These are phyloP conservation scores for Rhodotorula sp. DNA, from an alignment of 1,284 basidiomycete species.

Conservation along the genomic window DNA sequence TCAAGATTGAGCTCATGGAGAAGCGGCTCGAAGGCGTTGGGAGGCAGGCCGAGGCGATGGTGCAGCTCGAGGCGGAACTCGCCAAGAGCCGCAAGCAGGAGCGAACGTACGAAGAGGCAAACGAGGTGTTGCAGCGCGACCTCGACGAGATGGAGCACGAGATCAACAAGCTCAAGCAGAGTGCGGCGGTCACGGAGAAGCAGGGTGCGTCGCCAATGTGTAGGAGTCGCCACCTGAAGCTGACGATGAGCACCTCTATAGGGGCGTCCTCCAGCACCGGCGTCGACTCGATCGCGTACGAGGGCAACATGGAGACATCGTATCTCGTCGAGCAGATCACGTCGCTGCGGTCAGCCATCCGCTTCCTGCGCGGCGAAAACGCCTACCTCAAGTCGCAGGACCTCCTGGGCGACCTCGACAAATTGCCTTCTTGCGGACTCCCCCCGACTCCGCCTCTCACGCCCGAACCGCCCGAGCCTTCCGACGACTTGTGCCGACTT, in stretches of 20 bases:
- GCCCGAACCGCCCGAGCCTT: slow-evolving; percentile 14
- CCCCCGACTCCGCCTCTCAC: slow-evolving; percentile 45
- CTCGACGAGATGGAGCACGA: slow-evolving; percentile 82
- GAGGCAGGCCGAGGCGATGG: slow-evolving; percentile 74
- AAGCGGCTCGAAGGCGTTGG: slow-evolving; percentile 84
- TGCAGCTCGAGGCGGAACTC: slow-evolving; percentile 76
- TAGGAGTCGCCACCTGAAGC: too few species aligned
- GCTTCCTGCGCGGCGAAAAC: slow-evolving; percentile 88
- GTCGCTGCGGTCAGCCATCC: slow-evolving; percentile 80
- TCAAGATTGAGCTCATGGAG: slow-evolving; percentile 94
- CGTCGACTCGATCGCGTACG: slow-evolving; percentile 53
- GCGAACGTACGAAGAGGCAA: slow-evolving; percentile 82
- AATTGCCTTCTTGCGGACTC: slow-evolving; percentile 62
- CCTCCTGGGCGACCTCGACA: slow-evolving; percentile 73
- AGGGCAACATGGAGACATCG: slow-evolving; percentile 77
- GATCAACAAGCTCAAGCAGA: slow-evolving; percentile 73
- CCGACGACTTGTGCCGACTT: slow-evolving; percentile 52
- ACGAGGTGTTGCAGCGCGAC: slow-evolving; percentile 87
- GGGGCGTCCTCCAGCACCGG: not conserved
- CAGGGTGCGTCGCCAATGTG: slow-evolving; percentile 18
- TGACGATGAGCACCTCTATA: not conserved
- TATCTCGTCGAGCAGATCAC: slow-evolving; percentile 84
- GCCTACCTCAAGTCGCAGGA: slow-evolving; percentile 86
- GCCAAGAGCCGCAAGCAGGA: slow-evolving; percentile 80
- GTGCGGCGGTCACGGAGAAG: slow-evolving; percentile 49